Conservation (phyloP, 192 early-diverging fungal genomes). For the Pilaira anomala region DNA sequence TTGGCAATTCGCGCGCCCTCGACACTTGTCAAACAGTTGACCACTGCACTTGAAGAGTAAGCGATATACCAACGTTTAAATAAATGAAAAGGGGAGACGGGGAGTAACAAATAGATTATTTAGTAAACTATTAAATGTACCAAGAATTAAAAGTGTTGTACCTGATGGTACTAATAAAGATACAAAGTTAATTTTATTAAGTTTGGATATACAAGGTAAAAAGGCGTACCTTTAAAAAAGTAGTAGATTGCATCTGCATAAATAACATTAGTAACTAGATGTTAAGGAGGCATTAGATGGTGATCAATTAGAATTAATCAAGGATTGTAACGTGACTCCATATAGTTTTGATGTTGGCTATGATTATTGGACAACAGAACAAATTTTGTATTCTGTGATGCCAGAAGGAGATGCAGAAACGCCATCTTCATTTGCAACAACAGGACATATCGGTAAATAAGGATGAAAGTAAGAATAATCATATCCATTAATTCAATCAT, state of each 20-base stretch:
- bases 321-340: neutral
- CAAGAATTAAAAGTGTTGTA: neutral
- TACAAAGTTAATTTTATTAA: conserved; percentile 45
- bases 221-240: neutral
- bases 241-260: neutral
- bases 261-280: neutral
- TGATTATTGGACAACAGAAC: conserved; percentile 67
- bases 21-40: neutral
- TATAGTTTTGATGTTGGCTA: conserved; percentile 8
- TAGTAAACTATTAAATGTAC: conserved; percentile 13
- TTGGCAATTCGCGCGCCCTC: conserved; percentile 5
- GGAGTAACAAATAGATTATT: no score
- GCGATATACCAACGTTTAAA: no score
- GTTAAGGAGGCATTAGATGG: neutral
- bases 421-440: conserved; percentile 80
- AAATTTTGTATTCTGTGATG: conserved; percentile 13
- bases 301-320: neutral
- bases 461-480: no score
- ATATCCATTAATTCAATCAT: neutral
- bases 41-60: conserved; percentile 12
- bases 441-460: conserved; percentile 95
- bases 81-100: no score
- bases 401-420: conserved; percentile 52
- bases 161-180: conserved; percentile 37
- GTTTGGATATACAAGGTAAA: conserved; percentile 34